Evolutionary conservation across 805 yeast genomes (phyloP).

Genomic region (Yueomyces sinensis): DNA sequence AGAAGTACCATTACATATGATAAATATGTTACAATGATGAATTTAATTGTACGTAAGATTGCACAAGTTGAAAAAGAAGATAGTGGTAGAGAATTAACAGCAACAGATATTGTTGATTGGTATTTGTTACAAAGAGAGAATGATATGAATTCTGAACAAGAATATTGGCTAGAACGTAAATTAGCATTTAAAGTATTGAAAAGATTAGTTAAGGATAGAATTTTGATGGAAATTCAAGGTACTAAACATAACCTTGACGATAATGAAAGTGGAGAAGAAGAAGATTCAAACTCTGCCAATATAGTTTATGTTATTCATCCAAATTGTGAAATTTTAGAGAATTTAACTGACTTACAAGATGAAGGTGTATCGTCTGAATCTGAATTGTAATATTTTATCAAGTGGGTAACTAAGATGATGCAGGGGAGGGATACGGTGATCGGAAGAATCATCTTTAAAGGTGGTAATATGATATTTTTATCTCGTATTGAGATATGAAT

Average conservation of each 20-base stretch:
- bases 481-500: too few species aligned
- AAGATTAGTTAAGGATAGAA: conserved; percentile 71
- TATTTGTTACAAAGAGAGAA: conserved; percentile 65
- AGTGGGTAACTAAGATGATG: too few species aligned
- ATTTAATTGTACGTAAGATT: conserved; percentile 54
- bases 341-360: too few species aligned
- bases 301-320: conserved; percentile 56
- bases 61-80: conserved; percentile 40
- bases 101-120: conserved; percentile 62
- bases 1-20: conserved; percentile 64
- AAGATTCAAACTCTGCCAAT: conserved; percentile 14
- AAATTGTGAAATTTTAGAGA: conserved; percentile 64
- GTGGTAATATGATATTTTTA: too few species aligned
- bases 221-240: conserved; percentile 55
- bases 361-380: too few species aligned
- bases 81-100: conserved; percentile 46
- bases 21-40: conserved; percentile 75
- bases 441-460: too few species aligned
- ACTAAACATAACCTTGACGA: conserved; percentile 32
- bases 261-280: conserved; percentile 15
- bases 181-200: conserved; percentile 70
- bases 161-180: conserved; percentile 55
- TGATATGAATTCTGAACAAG: conserved; percentile 53
- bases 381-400: too few species aligned
- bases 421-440: too few species aligned